Base-by-base conservation (phyloP, 148 eudicot genomes). In the Cornus kousa region DNA sequence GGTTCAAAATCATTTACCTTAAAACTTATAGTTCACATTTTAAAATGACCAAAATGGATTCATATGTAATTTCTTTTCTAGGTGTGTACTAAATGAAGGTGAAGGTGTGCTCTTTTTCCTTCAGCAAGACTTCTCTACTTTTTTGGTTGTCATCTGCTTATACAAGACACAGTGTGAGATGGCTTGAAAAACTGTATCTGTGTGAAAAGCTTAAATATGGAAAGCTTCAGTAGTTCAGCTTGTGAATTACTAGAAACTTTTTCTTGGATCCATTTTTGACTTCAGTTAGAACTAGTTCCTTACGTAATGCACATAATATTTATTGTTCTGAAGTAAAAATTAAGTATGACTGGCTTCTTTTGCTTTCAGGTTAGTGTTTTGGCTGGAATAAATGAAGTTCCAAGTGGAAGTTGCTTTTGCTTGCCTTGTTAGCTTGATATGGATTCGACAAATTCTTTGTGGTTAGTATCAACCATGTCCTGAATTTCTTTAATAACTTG, bases 351-450 rank as follows among this genome's bases (percentile, higher is more conserved):
- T 68, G 65, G 48, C 50, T 50, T 50, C 12, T n/a, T 48, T 77
- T 80, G 80, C 43, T 77, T 72, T 12, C 77, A 81, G 84, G 17
- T 28, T 35, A 40, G 70, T 50, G 31, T 55, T 81, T 71, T 66
- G 39, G 80, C 68, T 72, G 28, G 78, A 76, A 79, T 74, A 64
- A 57, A 92, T 91, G 95, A 87, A 82, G 91, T 81, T 82, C 81
- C 85, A 71, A 71, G 79, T 59, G 78, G 82, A 84, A 70, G 76
- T 83, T 48, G 75, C 80, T 65, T 78, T 91, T 64, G 62, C 88
- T 76, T 86, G 70, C 65, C 77, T 95, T 78, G 40, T 90, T 75
- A 50, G 80, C 83, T 76, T 85, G 78, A 74, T 83, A 68, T 82
- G 74, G 84, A 68, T 85, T 85, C 88, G 79, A 82, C 85, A 82